A percentile compares a stretch with the other conserved stretches of the same genome.
Conservation (phyloP, 108 stramenopile species). For the Aurantiochytrium sp. region DNA sequence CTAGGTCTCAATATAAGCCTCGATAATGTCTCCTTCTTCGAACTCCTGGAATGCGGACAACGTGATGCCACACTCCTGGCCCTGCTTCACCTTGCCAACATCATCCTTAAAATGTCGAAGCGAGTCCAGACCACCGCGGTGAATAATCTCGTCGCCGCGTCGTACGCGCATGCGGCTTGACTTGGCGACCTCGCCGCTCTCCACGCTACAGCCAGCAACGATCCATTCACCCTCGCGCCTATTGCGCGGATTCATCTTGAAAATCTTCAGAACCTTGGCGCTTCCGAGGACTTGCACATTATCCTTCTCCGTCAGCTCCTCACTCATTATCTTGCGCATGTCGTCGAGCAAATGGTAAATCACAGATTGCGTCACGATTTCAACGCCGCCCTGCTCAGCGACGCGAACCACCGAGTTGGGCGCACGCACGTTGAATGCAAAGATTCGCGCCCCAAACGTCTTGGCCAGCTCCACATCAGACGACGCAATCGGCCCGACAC, state of each 20-base stretch:
- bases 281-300: conserved; percentile 20
- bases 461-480: conserved; percentile 86
- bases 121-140: conserved; percentile 45
- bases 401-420: conserved; percentile 20
- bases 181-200: conserved; percentile 71
- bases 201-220: conserved; percentile 85
- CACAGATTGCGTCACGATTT: conserved; percentile 33
- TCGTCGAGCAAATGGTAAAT: conserved; percentile 47
- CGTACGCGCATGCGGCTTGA: conserved; percentile 82
- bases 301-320: neutral
- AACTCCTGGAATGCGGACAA: conserved; percentile 35
- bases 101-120: conserved; percentile 80
- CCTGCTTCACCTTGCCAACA: conserved; percentile 38
- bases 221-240: conserved; percentile 24
- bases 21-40: conserved; percentile 36
- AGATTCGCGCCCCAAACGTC: conserved; percentile 38
- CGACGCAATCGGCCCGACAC: conserved; percentile 81
- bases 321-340: neutral
- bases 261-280: conserved; percentile 29
- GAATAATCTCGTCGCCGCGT: conserved; percentile 76
- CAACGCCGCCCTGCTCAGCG: conserved; percentile 29
- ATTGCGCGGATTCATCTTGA: conserved; percentile 24
- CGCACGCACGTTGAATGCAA: conserved; percentile 41
- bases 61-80: conserved; percentile 44
- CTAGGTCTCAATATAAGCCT: conserved; percentile 15